A percentile compares a stretch with the other conserved stretches of the same genome.
phyloP scores from a whole-genome alignment of 73 alveolate species.

The Symbiodinium pilosum region DNA sequence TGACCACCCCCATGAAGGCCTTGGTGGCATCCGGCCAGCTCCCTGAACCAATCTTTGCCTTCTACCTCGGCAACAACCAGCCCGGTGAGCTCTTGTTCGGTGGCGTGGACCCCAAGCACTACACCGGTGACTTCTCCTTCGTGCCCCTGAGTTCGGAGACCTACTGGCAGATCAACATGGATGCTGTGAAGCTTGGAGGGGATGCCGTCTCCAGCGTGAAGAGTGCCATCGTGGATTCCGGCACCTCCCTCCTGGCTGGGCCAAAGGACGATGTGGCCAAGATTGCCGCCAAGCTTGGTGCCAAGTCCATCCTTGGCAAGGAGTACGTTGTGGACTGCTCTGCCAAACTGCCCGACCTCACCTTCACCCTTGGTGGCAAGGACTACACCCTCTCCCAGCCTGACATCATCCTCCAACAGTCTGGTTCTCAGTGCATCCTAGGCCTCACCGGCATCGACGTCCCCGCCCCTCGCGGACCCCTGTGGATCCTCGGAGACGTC shows the following conservation, averaged over 20 bases:
- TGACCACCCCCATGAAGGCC: constrained; percentile 95
- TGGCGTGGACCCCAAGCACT: constrained; percentile 90
- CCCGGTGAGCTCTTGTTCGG: constrained; percentile 93
- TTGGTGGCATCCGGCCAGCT: constrained; percentile 54
- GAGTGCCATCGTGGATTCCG: constrained; percentile 92
- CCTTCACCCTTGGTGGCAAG: constrained; percentile 86
- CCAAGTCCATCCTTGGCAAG: constrained; percentile 72
- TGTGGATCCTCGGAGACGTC: constrained; percentile 96
- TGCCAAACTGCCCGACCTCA: constrained; percentile 64
- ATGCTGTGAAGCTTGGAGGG: constrained; percentile 37
- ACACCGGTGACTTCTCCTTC: constrained; percentile 62
- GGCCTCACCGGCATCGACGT: constrained; percentile 84
- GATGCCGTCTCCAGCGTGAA: constrained; percentile 48
- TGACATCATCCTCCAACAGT: constrained; percentile 59
- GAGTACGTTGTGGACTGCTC: constrained; percentile 91
- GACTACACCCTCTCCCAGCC: constrained; percentile 65
- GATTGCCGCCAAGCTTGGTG: constrained; percentile 80
- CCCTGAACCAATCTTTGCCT: constrained; percentile 80
- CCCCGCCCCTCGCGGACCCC: constrained; percentile 79
- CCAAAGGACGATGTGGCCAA: constrained; percentile 53
- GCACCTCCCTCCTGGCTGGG: constrained; percentile 92
- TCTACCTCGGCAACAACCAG: constrained; percentile 88
- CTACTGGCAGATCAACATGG: constrained; percentile 77
- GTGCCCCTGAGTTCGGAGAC: constrained; percentile 48
- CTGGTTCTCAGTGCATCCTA: constrained; percentile 67